phyloP scores from a whole-genome alignment of 768 basidiomycete genomes.

The Solioccasus polychromus region DNA sequence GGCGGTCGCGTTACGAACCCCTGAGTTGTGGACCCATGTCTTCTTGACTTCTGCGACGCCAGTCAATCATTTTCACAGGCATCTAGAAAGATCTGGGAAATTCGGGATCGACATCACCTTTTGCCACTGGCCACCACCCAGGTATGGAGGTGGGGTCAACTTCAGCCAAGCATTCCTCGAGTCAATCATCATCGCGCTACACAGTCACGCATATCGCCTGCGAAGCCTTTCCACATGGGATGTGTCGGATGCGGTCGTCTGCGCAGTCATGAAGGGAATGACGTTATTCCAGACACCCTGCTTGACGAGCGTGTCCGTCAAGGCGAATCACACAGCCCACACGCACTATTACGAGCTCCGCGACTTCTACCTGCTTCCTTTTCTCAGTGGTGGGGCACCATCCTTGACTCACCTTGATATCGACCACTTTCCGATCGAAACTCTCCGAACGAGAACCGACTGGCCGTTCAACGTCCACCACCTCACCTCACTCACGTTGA shows the following conservation, averaged over 20 bases:
- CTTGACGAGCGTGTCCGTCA: constrained; percentile 10
- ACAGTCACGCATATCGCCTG: constrained; percentile 3
- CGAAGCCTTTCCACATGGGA: constrained; percentile 12
- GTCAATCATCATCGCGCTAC: not conserved
- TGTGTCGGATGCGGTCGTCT: constrained; percentile 12
- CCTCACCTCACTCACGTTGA: constrained; percentile 14
- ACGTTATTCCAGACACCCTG: constrained; percentile 1
- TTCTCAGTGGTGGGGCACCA: constrained; percentile 11
- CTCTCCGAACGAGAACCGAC: not conserved
- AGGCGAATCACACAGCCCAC: constrained; percentile 5
- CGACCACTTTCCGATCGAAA: constrained; percentile 17
- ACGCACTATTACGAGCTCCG: constrained; percentile 5
- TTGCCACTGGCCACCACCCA: constrained; percentile 11
- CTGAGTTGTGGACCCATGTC: constrained; percentile 12
- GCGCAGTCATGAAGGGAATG: constrained; percentile 3
- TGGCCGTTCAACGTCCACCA: constrained; percentile 7
- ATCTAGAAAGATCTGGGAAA: constrained; percentile 11
- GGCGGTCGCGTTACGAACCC: not conserved
- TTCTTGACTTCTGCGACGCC: constrained; percentile 16
- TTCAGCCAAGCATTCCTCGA: constrained; percentile 5
- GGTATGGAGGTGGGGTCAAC: not conserved
- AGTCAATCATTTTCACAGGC: not conserved
- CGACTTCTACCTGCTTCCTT: constrained; percentile 5
- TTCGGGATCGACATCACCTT: constrained; percentile 7
- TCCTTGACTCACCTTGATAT: constrained; percentile 12